Evolutionary conservation across 1,139 yeast genomes (phyloP).

Genomic region (Hanseniaspora gamundiae): DNA sequence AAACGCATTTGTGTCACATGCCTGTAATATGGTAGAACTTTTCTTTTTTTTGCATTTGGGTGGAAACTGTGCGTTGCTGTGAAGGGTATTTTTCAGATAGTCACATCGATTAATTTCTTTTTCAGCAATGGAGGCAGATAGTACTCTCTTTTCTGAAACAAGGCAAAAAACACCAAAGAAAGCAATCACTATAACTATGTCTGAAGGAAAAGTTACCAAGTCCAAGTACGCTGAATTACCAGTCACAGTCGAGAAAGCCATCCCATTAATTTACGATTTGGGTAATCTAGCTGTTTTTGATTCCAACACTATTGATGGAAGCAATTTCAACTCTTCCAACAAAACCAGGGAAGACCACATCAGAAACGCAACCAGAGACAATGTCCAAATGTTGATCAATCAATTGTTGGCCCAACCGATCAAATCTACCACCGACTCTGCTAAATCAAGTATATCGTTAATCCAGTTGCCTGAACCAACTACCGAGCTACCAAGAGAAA

Average conservation of each 20-base stretch:
- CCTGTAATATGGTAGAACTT: not conserved
- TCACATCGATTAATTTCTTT: no score
- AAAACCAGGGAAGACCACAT: constrained; percentile 53
- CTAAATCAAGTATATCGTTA: constrained; percentile 68
- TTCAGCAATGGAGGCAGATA: no score
- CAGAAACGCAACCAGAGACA: constrained; percentile 70
- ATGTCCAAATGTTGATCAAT: constrained; percentile 79
- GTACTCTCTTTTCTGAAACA: no score
- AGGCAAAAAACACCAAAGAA: not conserved
- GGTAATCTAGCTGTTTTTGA: constrained; percentile 86
- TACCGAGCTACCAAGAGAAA: constrained; percentile 84
- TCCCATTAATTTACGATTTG: constrained; percentile 74
- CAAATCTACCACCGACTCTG: constrained; percentile 69
- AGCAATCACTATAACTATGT: constrained; percentile 8
- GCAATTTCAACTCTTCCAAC: constrained; percentile 37
- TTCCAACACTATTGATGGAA: constrained; percentile 63
- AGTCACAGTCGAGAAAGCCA: constrained; percentile 77
- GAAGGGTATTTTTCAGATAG: no score
- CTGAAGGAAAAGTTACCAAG: constrained; percentile 8
- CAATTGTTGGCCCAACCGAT: constrained; percentile 85
- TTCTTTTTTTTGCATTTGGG: not conserved
- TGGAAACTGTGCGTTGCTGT: no score
- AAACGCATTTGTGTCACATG: no score
- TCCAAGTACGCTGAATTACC: constrained; percentile 30
- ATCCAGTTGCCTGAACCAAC: constrained; percentile 77